phyloP scores from a whole-genome alignment of 495 filamentous ascomycete species.

The Penicillium maclennaniae region DNA sequence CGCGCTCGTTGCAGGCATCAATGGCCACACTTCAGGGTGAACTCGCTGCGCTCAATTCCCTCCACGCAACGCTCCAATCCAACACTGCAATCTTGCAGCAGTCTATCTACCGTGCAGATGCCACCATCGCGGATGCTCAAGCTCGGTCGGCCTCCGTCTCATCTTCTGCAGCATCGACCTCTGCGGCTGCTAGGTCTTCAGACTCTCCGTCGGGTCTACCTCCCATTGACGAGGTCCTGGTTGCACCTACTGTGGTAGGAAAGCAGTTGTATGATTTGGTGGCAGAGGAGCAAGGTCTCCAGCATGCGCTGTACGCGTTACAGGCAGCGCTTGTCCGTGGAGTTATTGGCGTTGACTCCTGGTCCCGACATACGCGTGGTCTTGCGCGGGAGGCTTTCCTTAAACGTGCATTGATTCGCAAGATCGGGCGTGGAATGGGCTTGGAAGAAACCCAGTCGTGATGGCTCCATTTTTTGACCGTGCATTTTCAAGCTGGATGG shows the following conservation, averaged over 20 bases:
- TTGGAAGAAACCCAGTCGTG: constrained; percentile 35
- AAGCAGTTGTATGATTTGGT: constrained; percentile 86
- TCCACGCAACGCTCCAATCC: constrained; percentile 64
- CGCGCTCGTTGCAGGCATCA: constrained; percentile 66
- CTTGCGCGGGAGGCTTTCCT: constrained; percentile 86
- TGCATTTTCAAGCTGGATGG: background rate
- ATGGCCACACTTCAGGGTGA: constrained; percentile 66
- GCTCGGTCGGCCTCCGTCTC: constrained; percentile 38
- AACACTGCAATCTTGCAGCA: constrained; percentile 77
- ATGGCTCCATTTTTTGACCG: background rate
- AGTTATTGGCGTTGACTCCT: constrained; percentile 72
- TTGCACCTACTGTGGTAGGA: constrained; percentile 90
- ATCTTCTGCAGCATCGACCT: constrained; percentile 20
- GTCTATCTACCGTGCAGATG: constrained; percentile 73
- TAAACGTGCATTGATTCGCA: constrained; percentile 83
- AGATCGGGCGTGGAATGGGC: constrained; percentile 85
- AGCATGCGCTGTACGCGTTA: constrained; percentile 80
- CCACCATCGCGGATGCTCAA: constrained; percentile 64
- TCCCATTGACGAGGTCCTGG: constrained; percentile 80
- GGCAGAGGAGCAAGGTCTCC: constrained; percentile 78
- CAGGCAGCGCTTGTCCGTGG: constrained; percentile 79
- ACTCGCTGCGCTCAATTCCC: constrained; percentile 60
- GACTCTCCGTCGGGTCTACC: constrained; percentile 45
- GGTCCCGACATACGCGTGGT: constrained; percentile 75
- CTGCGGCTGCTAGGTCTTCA: constrained; percentile 4